Conservation (phyloP, 805 yeast genomes). For the Metschnikowia sp. region DNA sequence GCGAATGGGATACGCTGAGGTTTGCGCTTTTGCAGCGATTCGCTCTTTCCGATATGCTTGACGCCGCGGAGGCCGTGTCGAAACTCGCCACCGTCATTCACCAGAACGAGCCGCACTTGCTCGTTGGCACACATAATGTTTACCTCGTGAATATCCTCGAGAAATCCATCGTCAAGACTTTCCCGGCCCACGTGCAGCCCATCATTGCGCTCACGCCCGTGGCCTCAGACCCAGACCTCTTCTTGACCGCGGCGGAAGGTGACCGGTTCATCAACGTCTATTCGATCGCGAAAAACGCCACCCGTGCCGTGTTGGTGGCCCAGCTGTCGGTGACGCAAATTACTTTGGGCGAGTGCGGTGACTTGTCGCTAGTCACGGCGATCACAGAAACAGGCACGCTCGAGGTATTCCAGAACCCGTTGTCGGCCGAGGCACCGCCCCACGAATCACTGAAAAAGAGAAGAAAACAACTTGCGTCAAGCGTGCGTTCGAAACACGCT, state of each 20-base stretch:
- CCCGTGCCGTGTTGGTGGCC: conserved; percentile 61
- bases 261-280: conserved; percentile 82
- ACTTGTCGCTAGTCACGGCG: conserved; percentile 42
- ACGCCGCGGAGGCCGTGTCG: conserved; percentile 30
- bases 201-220: conserved; percentile 48
- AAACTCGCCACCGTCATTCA: conserved; percentile 28
- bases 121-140: conserved; percentile 67
- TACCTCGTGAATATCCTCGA: conserved; percentile 45
- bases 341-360: conserved; percentile 31
- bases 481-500: conserved; percentile 49
- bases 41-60: conserved; percentile 36
- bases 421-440: conserved; percentile 24
- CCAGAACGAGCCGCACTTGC: conserved; percentile 40
- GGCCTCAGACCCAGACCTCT: conserved; percentile 35
- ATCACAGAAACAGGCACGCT: conserved; percentile 73
- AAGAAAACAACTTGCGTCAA: conserved; percentile 41
- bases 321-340: conserved; percentile 57
- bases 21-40: conserved; percentile 43
- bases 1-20: conserved; percentile 57
- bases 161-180: conserved; percentile 43
- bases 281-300: conserved; percentile 43
- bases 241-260: conserved; percentile 69
- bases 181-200: conserved; percentile 77
- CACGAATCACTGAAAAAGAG: conserved; percentile 29
- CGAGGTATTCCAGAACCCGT: conserved; percentile 67